Base-by-base conservation (phyloP, 148 eudicot species). In the Persicaria maculosa region DNA sequence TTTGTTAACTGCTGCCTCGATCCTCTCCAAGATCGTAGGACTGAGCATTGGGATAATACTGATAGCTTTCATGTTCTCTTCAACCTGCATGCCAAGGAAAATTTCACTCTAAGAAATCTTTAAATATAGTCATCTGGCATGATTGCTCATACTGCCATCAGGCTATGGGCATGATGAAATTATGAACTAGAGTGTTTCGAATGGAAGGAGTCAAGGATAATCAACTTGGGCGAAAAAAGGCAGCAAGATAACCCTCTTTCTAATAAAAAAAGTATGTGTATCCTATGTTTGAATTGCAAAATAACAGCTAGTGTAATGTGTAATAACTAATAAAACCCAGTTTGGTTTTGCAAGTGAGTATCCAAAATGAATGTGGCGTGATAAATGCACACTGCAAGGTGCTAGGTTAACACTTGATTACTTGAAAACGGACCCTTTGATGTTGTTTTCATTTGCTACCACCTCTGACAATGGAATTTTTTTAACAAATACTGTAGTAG, bases 31-130 rank as follows among this genome's bases (percentile, higher is more conserved):
- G 44, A 92, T 79, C 1, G 81, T 75, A 46, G 96, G 89, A 4
- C 96, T 92, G 25, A 92, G 90, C 86, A 78, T 68, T 6, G 97
- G 97, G 72, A 92, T 88, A 7, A 88, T 93, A 76, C 82, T 78
- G 50, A 92, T 76, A 7, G 97, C 97, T 79, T 90, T 92, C 97
- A 92, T 92, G 77, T 92, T 92, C 77, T 92, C 97, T 80, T 85
- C 77, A 74, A 92, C 74, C 97, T 92, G 88, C 87, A 85, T 58
- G 70, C 9, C 4, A 25, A 7, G 1, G 52, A 73, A 83, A 67
- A 43, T 10, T 50, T 12, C 25, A 46, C 19, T 7, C 5, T 12
- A 25, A 54, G 9, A 62, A 19, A 4, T 40, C 7, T 65, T 40
- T 47, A 46, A 67, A 31, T 52, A 17, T 15, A 31, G 6, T 9